Evolutionary conservation across 2,329 filamentous ascomycete genomes (phyloP), one percentile per base, ranked within the genome.

Genomic region (Hypomyces rosellus): DNA sequence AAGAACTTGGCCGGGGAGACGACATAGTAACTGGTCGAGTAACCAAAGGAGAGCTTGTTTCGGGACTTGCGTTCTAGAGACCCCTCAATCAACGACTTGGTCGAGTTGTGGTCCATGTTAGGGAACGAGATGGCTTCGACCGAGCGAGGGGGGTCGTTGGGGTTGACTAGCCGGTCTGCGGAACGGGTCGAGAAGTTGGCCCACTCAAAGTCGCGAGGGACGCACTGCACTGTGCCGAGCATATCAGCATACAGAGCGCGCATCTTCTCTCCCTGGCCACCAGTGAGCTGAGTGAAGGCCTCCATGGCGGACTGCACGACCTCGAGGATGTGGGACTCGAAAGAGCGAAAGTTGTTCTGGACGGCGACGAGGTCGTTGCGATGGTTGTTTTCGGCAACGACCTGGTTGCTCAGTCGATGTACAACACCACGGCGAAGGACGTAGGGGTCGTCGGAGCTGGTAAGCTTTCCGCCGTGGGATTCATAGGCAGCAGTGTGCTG

Each of bases 321-420:
- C 64, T 86, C 77, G 48, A 99, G 72, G 49, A 97, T 75, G 65
- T 97, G 91, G 0, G 83, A 77, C 69, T 99, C 93, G 60, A 97
- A 99, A 36, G 84, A 77, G 50, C 85, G 76, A 65, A 97, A 96
- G 66, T 89, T 89, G 71, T 86, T 85, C 71, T 99, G 93, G n/a
- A 96, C 87, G 9, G 85, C 80, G 55, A 99, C 79, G 51, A 97
- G 79, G 65, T 99, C 93, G 65, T 95, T 89, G 57, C 86, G 83
- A 72, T 95, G 92, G 74, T 91, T 95, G 77, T 99, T 99, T 74
- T 99, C 93, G 65, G 96, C 89, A 43, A 89, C 75, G 34, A 97
- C 81, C 73, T 99, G 93, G 74, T 88, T 92, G 77, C 89, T 85
- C 49, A 99, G 76, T 40, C 90, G 84, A 72, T 96, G 81, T 57